Evolutionary conservation across 169 alveolate genomes (phyloP), one percentile per base, ranked within the genome.

Genomic region (Cryptosporidium ryanae): DNA sequence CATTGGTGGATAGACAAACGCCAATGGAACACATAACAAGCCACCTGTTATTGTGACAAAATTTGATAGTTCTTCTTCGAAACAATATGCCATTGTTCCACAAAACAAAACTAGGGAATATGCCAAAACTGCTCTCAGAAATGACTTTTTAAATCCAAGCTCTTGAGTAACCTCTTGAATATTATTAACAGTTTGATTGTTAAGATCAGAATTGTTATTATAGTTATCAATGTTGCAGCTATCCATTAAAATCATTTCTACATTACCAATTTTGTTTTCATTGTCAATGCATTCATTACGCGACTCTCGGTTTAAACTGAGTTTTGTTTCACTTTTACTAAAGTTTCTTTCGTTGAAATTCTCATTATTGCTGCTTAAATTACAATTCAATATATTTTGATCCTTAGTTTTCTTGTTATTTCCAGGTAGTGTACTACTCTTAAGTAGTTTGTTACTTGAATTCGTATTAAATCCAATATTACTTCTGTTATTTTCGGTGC

Each of bases 41-140:
- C 87, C 87, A 43, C 87, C 87, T 12, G 61, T 76, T 4, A 76
- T 76, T 5, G 87, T 61, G 31, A 76, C 87, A 34, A 76, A 76
- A 48, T 63, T 61, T 15, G 65, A 67, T 34, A 76, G 52, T 55
- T 76, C 87, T 12, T 76, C 65, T 61, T 76, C 87, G 12, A 76
- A 76, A 63, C 32, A 34, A 48, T 76, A 76, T 44, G 87, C 87
- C 44, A 76, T 6, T 5, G 63, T 23, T 3, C 87, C 87, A 23
- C 87, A 76, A 17, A 55, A 38, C 10, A 76, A 25, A 29, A 76
- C 71, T 44, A 76, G 55, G 18, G 71, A 59, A 61, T 76, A 76
- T 4, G 87, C 57, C 13, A 61, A 13, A 15, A 76, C 17, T 12
- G 87, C 87, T 61, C 87, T 76, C 25, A 76, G 38, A n/a, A 44